Conservation (phyloP, 2,329 filamentous ascomycete species). For the Dactylellina leptospora region DNA sequence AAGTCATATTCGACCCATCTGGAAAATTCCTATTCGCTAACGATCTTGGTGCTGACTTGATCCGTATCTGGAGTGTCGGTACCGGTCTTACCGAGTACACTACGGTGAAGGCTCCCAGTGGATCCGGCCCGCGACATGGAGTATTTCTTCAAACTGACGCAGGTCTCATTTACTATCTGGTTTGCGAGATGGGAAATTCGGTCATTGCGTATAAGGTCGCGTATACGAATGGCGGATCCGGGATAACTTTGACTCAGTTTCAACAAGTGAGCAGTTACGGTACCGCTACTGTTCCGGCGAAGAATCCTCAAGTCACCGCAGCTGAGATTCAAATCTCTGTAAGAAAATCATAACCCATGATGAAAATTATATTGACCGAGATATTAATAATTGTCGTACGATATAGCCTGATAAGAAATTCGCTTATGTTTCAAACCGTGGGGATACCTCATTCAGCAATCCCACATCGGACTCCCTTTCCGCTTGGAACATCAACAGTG, state of each 20-base stretch:
- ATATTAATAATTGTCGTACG: constrained; percentile 28
- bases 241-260: constrained; percentile 58
- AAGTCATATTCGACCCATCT: constrained; percentile 72
- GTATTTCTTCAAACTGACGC: constrained; percentile 28
- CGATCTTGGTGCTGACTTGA: constrained; percentile 72
- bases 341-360: constrained; percentile 57
- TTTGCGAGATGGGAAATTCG: constrained; percentile 69
- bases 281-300: constrained; percentile 34
- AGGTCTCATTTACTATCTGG: constrained; percentile 71
- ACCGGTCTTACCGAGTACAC: constrained; percentile 61
- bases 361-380: background rate
- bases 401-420: constrained; percentile 69
- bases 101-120: constrained; percentile 63
- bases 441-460: constrained; percentile 66
- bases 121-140: constrained; percentile 71
- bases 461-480: constrained; percentile 71
- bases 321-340: constrained; percentile 70
- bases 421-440: constrained; percentile 74
- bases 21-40: constrained; percentile 70
- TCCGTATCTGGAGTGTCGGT: constrained; percentile 68
- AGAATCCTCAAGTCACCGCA: constrained; percentile 60
- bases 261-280: constrained; percentile 64
- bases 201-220: constrained; percentile 68
- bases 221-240: constrained; percentile 62
- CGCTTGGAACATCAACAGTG: constrained; percentile 68